A percentile compares a stretch with the other conserved stretches of the same genome.
These are phyloP conservation scores for Lactuca sativa DNA, from an alignment of 129 eudicot genomes.

Conservation along the genomic window DNA sequence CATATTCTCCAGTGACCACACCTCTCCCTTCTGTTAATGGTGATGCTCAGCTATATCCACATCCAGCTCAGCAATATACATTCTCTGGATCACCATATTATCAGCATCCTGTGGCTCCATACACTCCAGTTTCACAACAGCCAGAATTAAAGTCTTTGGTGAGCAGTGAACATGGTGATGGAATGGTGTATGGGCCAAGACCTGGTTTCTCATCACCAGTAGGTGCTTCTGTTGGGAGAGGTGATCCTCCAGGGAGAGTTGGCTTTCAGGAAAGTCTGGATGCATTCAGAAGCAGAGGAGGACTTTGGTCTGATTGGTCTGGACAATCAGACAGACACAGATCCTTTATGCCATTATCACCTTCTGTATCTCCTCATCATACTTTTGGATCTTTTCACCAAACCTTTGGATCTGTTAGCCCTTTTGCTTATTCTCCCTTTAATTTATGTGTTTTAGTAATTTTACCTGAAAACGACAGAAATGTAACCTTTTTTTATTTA, in stretches of 20 bases:
- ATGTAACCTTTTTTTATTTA: not conserved
- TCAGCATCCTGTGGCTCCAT: constrained; percentile 35
- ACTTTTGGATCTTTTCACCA: constrained; percentile 30
- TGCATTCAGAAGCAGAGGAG: constrained; percentile 22
- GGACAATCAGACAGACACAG: constrained; percentile 32
- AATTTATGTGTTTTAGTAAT: not conserved
- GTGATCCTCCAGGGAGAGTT: constrained; percentile 28
- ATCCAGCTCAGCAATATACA: constrained; percentile 32
- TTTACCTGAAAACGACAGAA: constrained; percentile 2
- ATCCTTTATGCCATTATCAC: constrained; percentile 28
- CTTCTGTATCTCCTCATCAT: constrained; percentile 31
- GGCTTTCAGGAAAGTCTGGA: constrained; percentile 29
- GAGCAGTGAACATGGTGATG: constrained; percentile 27
- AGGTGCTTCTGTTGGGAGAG: constrained; percentile 24
- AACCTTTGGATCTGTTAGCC: constrained; percentile 31
- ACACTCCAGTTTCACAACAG: constrained; percentile 32
- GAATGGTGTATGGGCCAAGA: constrained; percentile 26
- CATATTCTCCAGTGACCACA: constrained; percentile 37
- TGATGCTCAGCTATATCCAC: constrained; percentile 36
- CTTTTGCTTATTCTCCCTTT: not conserved
- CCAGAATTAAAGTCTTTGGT: constrained; percentile 29
- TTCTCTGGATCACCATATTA: constrained; percentile 36
- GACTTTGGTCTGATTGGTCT: constrained; percentile 36
- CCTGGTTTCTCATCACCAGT: constrained; percentile 29
- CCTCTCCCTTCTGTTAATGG: constrained; percentile 38